These are phyloP conservation scores for Prunus dulcis DNA, from an alignment of 306 rosid species.

Conservation along the genomic window DNA sequence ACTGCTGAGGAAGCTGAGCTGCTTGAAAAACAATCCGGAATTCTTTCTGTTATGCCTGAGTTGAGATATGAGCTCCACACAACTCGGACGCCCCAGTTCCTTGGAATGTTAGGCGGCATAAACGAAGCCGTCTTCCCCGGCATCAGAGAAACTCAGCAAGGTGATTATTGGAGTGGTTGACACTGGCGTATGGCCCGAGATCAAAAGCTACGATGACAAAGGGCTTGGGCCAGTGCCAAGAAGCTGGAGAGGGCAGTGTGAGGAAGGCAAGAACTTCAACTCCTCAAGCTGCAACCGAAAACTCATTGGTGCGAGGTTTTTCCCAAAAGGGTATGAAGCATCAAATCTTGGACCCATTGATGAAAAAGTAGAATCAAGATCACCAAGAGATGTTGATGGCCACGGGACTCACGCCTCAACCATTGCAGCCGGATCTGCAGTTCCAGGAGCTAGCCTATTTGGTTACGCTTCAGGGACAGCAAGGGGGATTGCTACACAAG, in stretches of 20 bases:
- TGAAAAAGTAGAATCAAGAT: constrained; percentile 43
- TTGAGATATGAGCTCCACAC: constrained; percentile 63
- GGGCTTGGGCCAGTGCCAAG: constrained; percentile 33
- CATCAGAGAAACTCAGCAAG: constrained; percentile 24
- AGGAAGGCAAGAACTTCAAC: constrained; percentile 48
- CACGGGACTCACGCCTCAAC: constrained; percentile 77
- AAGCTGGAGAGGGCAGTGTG: constrained; percentile 72
- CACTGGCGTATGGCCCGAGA: constrained; percentile 75
- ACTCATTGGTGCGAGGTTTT: constrained; percentile 68
- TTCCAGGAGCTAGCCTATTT: constrained; percentile 56
- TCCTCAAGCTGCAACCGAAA: constrained; percentile 60
- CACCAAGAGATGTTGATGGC: constrained; percentile 70
- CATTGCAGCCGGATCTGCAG: constrained; percentile 65
- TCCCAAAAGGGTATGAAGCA: constrained; percentile 50
- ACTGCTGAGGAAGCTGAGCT: constrained; percentile 55
- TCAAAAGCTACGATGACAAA: constrained; percentile 45
- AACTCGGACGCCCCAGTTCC: constrained; percentile 69
- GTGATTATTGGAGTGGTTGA: constrained; percentile 67
- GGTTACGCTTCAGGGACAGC: constrained; percentile 67
- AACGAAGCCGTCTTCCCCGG: constrained; percentile 3
- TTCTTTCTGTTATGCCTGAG: constrained; percentile 55
- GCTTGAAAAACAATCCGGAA: constrained; percentile 47
- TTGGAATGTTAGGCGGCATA: constrained; percentile 47
- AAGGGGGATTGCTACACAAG: constrained; percentile 67
- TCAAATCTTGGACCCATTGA: constrained; percentile 32